Evolutionary conservation across 2,329 filamentous ascomycete species (phyloP), one percentile per base, ranked within the genome.

Genomic region (Scolecobasidium constrictum): DNA sequence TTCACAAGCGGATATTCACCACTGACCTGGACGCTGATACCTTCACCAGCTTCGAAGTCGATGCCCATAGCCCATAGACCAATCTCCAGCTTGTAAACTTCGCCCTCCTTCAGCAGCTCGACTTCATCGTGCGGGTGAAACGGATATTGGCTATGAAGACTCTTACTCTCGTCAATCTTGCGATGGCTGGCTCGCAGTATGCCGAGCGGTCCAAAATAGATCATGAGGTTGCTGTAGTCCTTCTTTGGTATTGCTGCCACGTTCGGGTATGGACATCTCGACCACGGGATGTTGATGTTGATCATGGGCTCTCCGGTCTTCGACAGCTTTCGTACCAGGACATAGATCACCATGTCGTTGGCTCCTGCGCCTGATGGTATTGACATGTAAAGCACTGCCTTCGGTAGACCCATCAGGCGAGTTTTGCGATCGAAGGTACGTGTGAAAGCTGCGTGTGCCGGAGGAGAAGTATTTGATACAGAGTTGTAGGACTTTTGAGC

Each of bases 11-110:
- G 26, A n/a, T 31, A 31, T 31, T 31, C 26, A 11, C 38, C 28
- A 7, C 5, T 7, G 15, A 42, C 19, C n/a, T 13, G n/a, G 7
- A 42, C 13, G 16, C 11, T 26, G 13, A 42, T 33, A 5, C 21
- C 26, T 22, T 41, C 38, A 16, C 38, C 38, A 13, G 12, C 6
- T 13, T 34, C 21, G 17, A 41, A 41, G 7, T 9, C 21, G 13
- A 41, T 28, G 12, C 38, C 38, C 20, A 41, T 41, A 5, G 38
- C n/a, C 38, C 38, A 41, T 11, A 41, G 20, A 16, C 9, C 22
- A 19, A 41, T 41, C 6, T 41, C 38, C 5, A 41, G 11, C 7
- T n/a, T n/a, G 19, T 22, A n/a, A 9, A 41, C 18, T 19, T 13
- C 20, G 7, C 38, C 38, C 33, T 28, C 7, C n/a, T 13, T 13